Evolutionary conservation across 108 stramenopile species (phyloP).

Genomic region (Fragilariopsis cylindrus): DNA sequence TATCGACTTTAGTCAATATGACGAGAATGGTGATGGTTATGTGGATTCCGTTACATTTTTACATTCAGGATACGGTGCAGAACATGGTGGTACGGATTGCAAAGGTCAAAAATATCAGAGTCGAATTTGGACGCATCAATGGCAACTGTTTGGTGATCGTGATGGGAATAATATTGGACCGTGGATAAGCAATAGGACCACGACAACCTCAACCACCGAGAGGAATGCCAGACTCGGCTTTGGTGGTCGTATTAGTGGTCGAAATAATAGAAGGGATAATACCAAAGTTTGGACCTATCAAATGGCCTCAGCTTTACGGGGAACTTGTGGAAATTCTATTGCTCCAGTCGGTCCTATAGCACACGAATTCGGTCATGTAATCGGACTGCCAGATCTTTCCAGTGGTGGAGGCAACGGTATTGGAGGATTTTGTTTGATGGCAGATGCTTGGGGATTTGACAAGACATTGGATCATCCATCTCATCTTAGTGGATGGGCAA

Average conservation of each 20-base stretch:
- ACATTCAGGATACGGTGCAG: constrained; percentile 77
- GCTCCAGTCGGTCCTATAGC: constrained; percentile 31
- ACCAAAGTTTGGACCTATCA: constrained; percentile 39
- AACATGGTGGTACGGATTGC: constrained; percentile 61
- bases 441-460: constrained; percentile 41
- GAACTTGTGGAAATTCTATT: constrained; percentile 13
- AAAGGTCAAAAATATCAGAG: background rate
- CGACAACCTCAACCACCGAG: background rate
- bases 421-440: constrained; percentile 41
- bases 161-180: constrained; percentile 13
- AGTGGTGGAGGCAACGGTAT: constrained; percentile 32
- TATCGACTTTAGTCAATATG: constrained; percentile 30
- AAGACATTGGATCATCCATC: constrained; percentile 38
- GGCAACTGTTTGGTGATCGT: constrained; percentile 6
- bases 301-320: constrained; percentile 39
- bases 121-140: constrained; percentile 21
- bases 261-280: background rate
- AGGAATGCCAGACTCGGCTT: no score
- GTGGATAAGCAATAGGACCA: constrained; percentile 32
- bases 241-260: no score
- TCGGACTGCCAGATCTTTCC: constrained; percentile 35
- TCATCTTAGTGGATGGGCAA: constrained; percentile 45
- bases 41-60: constrained; percentile 65
- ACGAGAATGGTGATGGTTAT: constrained; percentile 42
- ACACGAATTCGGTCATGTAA: constrained; percentile 37